Conservation (phyloP, 495 filamentous ascomycete genomes). For the Opeltia flavorubescens region DNA sequence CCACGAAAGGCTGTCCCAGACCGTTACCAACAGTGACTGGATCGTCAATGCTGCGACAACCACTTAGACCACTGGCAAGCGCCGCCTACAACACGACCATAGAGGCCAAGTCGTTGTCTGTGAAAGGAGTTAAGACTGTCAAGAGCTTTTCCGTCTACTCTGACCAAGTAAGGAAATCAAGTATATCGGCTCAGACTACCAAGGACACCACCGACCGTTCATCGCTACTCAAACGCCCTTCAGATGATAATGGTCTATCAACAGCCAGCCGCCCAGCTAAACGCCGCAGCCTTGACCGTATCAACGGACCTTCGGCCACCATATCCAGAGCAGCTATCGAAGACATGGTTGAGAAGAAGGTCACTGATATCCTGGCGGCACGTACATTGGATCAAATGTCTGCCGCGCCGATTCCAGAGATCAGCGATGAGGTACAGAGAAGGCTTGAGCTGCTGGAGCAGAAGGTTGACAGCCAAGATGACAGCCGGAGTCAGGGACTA, state of each 20-base stretch:
- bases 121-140: conserved; percentile 50
- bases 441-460: conserved; percentile 75
- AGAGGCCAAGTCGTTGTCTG: conserved; percentile 32
- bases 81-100: conserved; percentile 31
- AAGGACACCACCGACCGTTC: conserved; percentile 24
- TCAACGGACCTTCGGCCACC: conserved; percentile 13
- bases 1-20: conserved; percentile 58
- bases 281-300: conserved; percentile 15
- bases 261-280: conserved; percentile 24
- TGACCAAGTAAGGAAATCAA: conserved; percentile 38
- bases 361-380: conserved; percentile 72
- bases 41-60: conserved; percentile 47
- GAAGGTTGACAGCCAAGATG: conserved; percentile 63
- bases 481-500: conserved; percentile 63
- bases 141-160: conserved; percentile 77
- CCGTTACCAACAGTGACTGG: conserved; percentile 32
- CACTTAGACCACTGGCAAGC: conserved; percentile 54
- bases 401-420: conserved; percentile 35
- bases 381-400: conserved; percentile 34
- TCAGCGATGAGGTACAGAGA: conserved; percentile 64
- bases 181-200: conserved; percentile 22
- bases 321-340: conserved; percentile 72
- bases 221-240: conserved; percentile 24
- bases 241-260: conserved; percentile 8
- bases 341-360: conserved; percentile 80